phyloP scores from a whole-genome alignment of 345 rosid genomes.

The Corchorus olitorius region DNA sequence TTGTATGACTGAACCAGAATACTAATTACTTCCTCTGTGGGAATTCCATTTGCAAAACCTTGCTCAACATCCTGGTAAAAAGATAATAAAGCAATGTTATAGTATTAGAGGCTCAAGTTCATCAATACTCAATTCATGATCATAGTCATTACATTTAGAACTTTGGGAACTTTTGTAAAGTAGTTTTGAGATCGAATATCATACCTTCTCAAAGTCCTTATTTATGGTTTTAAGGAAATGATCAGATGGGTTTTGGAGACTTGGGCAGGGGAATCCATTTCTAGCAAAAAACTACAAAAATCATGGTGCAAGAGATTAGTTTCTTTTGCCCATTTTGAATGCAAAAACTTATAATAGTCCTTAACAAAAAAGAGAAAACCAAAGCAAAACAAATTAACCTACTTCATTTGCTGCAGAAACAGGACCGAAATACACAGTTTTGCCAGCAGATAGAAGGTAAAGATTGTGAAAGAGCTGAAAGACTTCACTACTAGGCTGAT shows the following conservation, averaged over 20 bases:
- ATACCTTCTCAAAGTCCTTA: slow-evolving; percentile 49
- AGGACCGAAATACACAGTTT: too few species aligned
- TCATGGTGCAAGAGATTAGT: background rate
- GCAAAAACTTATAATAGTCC: too few species aligned
- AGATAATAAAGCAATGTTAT: background rate
- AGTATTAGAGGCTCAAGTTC: too few species aligned
- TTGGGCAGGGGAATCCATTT: slow-evolving; percentile 53
- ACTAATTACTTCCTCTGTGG: slow-evolving; percentile 45
- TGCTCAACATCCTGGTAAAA: slow-evolving; percentile 44
- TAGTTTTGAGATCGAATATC: too few species aligned
- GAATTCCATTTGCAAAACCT: slow-evolving; percentile 28
- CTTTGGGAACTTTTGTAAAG: too few species aligned
- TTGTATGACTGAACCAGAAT: slow-evolving; percentile 40
- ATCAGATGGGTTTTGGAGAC: slow-evolving; percentile 48
- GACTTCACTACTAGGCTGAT: too few species aligned
- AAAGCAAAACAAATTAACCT: too few species aligned
- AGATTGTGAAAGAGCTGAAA: too few species aligned
- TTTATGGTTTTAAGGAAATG: slow-evolving; percentile 51
- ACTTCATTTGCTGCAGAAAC: too few species aligned
- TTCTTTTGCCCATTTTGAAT: background rate
- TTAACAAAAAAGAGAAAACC: background rate
- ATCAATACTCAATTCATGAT: too few species aligned
- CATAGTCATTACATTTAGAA: too few species aligned
- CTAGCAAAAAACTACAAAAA: slow-evolving; percentile 57
- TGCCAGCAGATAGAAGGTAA: too few species aligned